Base-by-base conservation (phyloP, 768 basidiomycete genomes). In the Suillus subaureus region DNA sequence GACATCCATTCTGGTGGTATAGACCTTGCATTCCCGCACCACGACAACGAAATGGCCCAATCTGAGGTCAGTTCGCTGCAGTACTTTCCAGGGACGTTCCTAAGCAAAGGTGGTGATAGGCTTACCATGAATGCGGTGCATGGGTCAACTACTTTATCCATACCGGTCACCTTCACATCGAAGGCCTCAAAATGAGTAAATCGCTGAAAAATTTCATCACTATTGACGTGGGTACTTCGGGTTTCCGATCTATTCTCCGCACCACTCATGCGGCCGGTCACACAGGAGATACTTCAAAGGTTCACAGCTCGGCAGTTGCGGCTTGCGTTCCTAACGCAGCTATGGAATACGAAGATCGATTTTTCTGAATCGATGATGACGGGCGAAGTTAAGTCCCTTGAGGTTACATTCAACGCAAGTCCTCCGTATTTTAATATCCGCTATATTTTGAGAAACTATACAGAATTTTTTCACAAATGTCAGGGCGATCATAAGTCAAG, bases 81-180 rank as follows among this genome's bases (percentile, higher is more conserved):
- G 43, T 35, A 31, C 40, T 26, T 52, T 56, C 55, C 11, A 57
- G 7, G 26, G 54, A 21, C 33, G 49, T 28, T 61, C 31, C 31
- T 64, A 31, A 67, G 62, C 66, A 66, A 56, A 64, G 69, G 60
- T 70, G 61, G 54, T 55, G 61, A 26, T 66, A 98, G 96, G 97
- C 97, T 4, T 97, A 93, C 79, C 95, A 98, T 76, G 85, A 91
- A 65, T 97, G 94, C 79, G 76, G 82, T 33, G 84, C 95, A 68
- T 99, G 97, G 97, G 96, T 99, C 70, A 98, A 97, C 75, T 99
- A 99, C 77, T 99, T 99, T 82, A 81, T 99, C 58, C 97, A 99
- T 78, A 99, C 97, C 0, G 97, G 97, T 13, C 97, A 99, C 81
- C 81, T 99, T 40, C 96, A 99, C 76, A 99, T 99, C 70, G 95